A percentile compares a stretch with the other conserved stretches of the same genome.
These are phyloP conservation scores for Gonapodya prolifera DNA, from an alignment of 192 early-diverging fungal genomes.

Conservation along the genomic window DNA sequence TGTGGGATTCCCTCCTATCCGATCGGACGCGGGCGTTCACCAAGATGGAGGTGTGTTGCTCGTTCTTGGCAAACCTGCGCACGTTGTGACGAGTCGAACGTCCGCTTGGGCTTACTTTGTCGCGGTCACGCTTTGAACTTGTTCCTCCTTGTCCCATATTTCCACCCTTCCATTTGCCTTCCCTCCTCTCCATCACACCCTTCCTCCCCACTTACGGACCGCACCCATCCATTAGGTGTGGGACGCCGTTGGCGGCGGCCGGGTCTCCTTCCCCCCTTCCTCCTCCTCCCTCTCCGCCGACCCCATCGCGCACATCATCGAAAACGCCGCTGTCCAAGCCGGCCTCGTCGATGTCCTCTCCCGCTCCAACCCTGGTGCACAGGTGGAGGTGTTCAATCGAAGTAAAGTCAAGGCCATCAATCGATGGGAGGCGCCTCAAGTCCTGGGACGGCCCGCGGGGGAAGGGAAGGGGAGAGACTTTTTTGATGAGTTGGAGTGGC, in stretches of 20 bases:
- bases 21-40: background rate
- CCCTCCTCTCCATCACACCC: slow-evolving; percentile 7
- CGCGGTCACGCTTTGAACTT: slow-evolving; percentile 40
- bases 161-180: no score
- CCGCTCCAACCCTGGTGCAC: slow-evolving; percentile 17
- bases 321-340: slow-evolving; percentile 69
- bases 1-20: background rate
- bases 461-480: background rate
- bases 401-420: slow-evolving; percentile 49
- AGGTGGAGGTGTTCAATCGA: slow-evolving; percentile 53
- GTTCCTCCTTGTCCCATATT: slow-evolving; percentile 30
- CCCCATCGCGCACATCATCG: slow-evolving; percentile 72
- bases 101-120: slow-evolving; percentile 50
- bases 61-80: background rate
- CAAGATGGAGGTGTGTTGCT: background rate
- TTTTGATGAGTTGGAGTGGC: slow-evolving; percentile 35
- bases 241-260: slow-evolving; percentile 56
- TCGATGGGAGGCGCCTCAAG: slow-evolving; percentile 6
- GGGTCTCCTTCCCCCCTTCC: slow-evolving; percentile 37
- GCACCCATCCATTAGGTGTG: slow-evolving; percentile 38
- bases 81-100: background rate
- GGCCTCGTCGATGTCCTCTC: slow-evolving; percentile 45
- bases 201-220: background rate
- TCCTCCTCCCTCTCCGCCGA: background rate
- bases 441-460: slow-evolving; percentile 15